These are phyloP conservation scores for Thielaviopsis musarum DNA, from an alignment of 2,329 filamentous ascomycete genomes.

Conservation along the genomic window DNA sequence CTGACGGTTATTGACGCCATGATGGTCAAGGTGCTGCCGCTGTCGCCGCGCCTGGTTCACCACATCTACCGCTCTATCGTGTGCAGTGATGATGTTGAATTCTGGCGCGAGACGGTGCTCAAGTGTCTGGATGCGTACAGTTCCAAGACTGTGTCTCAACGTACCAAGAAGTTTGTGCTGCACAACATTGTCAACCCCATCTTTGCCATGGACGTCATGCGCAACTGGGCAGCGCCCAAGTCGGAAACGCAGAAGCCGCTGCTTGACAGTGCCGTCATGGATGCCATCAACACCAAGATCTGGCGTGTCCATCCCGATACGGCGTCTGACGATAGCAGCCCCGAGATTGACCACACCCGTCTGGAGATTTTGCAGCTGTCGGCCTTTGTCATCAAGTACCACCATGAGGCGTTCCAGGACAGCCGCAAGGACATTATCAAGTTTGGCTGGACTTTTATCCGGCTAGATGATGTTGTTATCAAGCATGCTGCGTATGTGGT, in stretches of 20 bases:
- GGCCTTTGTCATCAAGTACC: slow-evolving; percentile 88
- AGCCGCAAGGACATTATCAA: slow-evolving; percentile 96
- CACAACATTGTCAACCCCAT: slow-evolving; percentile 91
- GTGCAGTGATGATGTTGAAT: slow-evolving; percentile 66
- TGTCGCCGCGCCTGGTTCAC: slow-evolving; percentile 55
- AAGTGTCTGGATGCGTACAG: slow-evolving; percentile 81
- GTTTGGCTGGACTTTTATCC: slow-evolving; percentile 97
- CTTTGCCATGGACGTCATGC: slow-evolving; percentile 88
- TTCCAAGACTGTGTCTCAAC: slow-evolving; percentile 61
- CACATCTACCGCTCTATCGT: slow-evolving; percentile 82
- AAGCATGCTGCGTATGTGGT: slow-evolving; percentile 96
- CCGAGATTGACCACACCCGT: slow-evolving; percentile 83
- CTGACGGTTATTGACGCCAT: slow-evolving; percentile 73
- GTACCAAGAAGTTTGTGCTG: slow-evolving; percentile 82
- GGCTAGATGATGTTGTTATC: slow-evolving; percentile 97
- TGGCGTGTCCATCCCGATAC: slow-evolving; percentile 84
- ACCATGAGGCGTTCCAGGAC: slow-evolving; percentile 74
- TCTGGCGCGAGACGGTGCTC: slow-evolving; percentile 66
- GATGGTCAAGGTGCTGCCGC: slow-evolving; percentile 66
- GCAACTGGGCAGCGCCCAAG: slow-evolving; percentile 48
- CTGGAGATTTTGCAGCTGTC: slow-evolving; percentile 95
- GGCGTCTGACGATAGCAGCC: slow-evolving; percentile 61
- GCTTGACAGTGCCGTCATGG: slow-evolving; percentile 74
- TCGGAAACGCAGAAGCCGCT: slow-evolving; percentile 41
- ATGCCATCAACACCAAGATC: slow-evolving; percentile 78